phyloP scores from a whole-genome alignment of 805 yeast genomes.

The Blastobotrys chiropterorum region DNA sequence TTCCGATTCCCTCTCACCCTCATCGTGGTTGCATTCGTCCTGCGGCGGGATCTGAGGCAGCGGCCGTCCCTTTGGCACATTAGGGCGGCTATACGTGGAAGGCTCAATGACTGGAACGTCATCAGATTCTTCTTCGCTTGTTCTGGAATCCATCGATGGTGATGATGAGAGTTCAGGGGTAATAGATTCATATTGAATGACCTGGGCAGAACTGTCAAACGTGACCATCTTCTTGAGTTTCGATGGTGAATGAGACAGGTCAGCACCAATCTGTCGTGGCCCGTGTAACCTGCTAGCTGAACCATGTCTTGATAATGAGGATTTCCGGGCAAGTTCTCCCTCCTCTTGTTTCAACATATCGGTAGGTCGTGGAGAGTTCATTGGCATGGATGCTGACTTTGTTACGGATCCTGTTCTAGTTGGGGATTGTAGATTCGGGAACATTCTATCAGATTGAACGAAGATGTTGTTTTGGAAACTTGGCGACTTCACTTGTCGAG shows the following conservation, averaged over 20 bases:
- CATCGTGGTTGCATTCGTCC: too few species aligned
- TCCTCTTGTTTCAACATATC: not conserved
- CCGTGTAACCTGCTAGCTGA: constrained; percentile 16
- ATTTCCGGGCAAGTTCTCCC: constrained; percentile 10
- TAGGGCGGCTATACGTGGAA: too few species aligned
- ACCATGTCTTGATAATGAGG: constrained; percentile 16
- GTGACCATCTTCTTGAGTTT: constrained; percentile 22
- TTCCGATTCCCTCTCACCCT: not conserved
- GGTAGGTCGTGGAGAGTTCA: not conserved
- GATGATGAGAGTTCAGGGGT: constrained; percentile 20
- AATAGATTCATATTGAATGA: constrained; percentile 21
- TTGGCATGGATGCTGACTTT: not conserved
- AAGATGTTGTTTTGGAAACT: constrained; percentile 9
- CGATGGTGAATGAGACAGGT: constrained; percentile 9
- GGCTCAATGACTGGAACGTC: too few species aligned
- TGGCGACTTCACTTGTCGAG: not conserved
- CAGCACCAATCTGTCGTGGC: constrained; percentile 12
- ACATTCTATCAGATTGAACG: constrained; percentile 6
- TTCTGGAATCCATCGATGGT: constrained; percentile 3
- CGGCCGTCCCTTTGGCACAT: constrained; percentile 21
- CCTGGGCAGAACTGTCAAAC: constrained; percentile 19
- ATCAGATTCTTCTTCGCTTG: constrained; percentile 12
- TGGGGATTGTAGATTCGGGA: not conserved
- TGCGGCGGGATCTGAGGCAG: constrained; percentile 19
- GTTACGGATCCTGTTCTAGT: not conserved